A percentile compares a stretch with the other conserved stretches of the same genome.
Evolutionary conservation across 2,329 filamentous ascomycete species (phyloP).

Genomic region (Incumbomyces lentus): DNA sequence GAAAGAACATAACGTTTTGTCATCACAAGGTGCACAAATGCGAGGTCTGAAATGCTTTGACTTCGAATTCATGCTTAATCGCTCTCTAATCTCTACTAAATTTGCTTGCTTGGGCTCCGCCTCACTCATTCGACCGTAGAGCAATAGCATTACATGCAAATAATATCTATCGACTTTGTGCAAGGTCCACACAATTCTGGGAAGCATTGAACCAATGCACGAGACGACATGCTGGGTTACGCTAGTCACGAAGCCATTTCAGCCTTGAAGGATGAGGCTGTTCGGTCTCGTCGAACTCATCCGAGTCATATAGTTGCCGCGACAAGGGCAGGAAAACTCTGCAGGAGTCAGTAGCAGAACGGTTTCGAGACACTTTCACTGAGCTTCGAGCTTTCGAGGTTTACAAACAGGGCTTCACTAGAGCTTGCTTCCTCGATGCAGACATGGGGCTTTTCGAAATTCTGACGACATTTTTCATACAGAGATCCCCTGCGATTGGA

Average conservation of each 20-base stretch:
- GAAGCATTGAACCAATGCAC: constrained; percentile 7
- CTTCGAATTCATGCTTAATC: too few species aligned
- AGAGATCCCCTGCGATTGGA: constrained; percentile 31
- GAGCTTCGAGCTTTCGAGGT: constrained; percentile 45
- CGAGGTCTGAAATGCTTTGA: too few species aligned
- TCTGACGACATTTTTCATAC: constrained; percentile 38
- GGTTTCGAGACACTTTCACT: constrained; percentile 46
- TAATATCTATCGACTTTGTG: too few species aligned
- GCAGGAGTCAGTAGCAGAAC: constrained; percentile 35
- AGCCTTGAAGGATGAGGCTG: constrained; percentile 34
- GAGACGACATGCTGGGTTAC: constrained; percentile 36
- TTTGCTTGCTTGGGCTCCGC: too few species aligned
- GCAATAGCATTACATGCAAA: too few species aligned
- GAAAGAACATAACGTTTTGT: too few species aligned
- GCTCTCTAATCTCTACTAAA: too few species aligned
- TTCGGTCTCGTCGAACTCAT: constrained; percentile 30
- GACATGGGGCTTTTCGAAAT: constrained; percentile 40
- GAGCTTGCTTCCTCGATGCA: constrained; percentile 42
- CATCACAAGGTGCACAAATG: too few species aligned
- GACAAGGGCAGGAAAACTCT: constrained; percentile 22
- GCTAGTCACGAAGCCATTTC: constrained; percentile 31
- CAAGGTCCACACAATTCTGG: constrained; percentile 5
- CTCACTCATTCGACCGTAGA: too few species aligned
- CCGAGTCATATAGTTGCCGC: constrained; percentile 30
- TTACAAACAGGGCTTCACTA: constrained; percentile 26